Percentiles rank a stretch among this genome's conserved stretches.
phyloP scores from a whole-genome alignment of 163 green algal species.

The Chloromonas sp. region DNA sequence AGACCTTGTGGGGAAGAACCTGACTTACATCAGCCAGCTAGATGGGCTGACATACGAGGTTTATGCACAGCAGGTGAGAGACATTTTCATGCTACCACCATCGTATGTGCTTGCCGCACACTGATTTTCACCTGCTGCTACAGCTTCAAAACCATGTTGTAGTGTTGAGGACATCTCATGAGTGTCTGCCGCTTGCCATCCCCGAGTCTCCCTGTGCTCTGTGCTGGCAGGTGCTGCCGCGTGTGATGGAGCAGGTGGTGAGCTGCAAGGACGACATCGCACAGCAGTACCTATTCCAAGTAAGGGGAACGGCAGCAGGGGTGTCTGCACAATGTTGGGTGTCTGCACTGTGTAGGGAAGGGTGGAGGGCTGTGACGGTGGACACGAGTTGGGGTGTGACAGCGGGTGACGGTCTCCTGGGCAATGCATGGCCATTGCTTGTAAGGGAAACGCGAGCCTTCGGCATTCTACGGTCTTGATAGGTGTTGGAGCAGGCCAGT shows the following conservation, averaged over 20 bases:
- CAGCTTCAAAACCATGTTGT: too few species aligned
- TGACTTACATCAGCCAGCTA: conserved; percentile 91
- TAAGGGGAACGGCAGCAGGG: not conserved
- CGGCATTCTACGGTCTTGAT: too few species aligned
- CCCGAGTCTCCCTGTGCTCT: too few species aligned
- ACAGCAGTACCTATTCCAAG: conserved; percentile 91
- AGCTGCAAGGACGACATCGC: conserved; percentile 94
- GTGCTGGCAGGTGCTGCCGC: conserved; percentile 45
- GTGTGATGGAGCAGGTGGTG: conserved; percentile 82
- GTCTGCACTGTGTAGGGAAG: not conserved
- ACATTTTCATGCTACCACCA: not conserved
- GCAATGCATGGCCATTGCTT: too few species aligned
- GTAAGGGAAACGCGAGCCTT: too few species aligned
- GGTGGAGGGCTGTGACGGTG: not conserved
- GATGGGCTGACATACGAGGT: conserved; percentile 85
- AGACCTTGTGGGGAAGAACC: conserved; percentile 94
- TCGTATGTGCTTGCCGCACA: too few species aligned
- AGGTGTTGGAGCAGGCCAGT: too few species aligned
- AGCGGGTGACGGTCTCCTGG: too few species aligned
- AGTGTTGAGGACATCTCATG: too few species aligned
- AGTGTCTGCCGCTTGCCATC: too few species aligned
- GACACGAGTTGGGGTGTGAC: not conserved
- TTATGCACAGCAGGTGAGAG: conserved; percentile 50
- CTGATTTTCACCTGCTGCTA: too few species aligned
- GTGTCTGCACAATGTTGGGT: too few species aligned